Evolutionary conservation across 108 stramenopile genomes (phyloP).

Genomic region (Fistulifera solaris): DNA sequence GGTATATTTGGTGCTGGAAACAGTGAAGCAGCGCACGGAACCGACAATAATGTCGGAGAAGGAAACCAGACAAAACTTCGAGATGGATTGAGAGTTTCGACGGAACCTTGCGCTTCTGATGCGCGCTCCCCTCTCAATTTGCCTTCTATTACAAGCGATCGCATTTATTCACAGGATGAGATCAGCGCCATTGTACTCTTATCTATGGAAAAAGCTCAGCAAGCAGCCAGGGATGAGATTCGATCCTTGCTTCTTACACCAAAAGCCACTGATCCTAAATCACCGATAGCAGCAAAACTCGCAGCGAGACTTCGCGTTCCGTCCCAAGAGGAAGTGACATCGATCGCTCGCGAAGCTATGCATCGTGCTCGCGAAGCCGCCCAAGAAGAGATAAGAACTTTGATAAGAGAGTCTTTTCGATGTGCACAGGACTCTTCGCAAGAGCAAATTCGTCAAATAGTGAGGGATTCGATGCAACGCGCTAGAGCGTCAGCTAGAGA

Average conservation of each 20-base stretch:
- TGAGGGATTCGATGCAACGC: slow-evolving; percentile 1
- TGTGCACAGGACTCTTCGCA: background rate
- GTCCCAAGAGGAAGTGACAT: background rate
- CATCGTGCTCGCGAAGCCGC: background rate
- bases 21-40: too few species aligned
- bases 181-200: background rate
- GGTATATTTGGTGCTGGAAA: too few species aligned
- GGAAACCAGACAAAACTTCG: too few species aligned
- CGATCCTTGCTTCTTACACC: background rate
- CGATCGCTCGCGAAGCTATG: background rate
- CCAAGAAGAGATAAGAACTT: background rate
- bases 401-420: background rate
- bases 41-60: too few species aligned
- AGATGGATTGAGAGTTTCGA: too few species aligned
- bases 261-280: background rate
- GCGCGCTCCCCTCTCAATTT: too few species aligned
- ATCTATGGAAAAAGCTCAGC: slow-evolving; percentile 3
- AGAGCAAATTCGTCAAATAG: background rate
- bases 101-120: too few species aligned
- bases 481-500: background rate
- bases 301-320: background rate
- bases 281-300: background rate
- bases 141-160: background rate
- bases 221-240: slow-evolving; percentile 1
- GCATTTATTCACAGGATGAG: background rate